Evolutionary conservation across 163 green algal species (phyloP), one percentile per base, ranked within the genome.

Genomic region (Prototheca wickerhamii): DNA sequence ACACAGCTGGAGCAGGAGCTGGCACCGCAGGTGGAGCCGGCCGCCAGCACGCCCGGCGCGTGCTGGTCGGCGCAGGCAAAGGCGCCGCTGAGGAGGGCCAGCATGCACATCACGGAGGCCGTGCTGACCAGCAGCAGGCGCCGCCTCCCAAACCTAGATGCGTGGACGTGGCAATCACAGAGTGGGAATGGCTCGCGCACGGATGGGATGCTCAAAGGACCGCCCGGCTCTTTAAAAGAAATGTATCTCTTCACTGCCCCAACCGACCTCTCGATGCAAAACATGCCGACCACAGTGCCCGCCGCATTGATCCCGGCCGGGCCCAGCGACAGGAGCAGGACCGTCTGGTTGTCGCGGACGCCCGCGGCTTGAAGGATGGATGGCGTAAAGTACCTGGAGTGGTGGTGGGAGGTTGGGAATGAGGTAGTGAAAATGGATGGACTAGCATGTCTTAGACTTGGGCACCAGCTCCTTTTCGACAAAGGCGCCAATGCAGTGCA

Each of bases 361-460:
- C 85, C 85, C 15, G 85, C 84, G 34, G 88, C 73, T 71, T 86
- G 59, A 29, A 91, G 58, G 44, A 91, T 91, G 6, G 65, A 43
- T 1, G 85, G 84, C 2, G 78, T 86, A 68, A 76, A 89, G 66
- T 89, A 88, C 70, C 61, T 76, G 46, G 26, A 8, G 30, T 42
- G 32, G 6, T 2, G 26, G 6, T 58, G 1, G 42, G 25, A 61
- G 26, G 1, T 1, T 25, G n/a, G 4, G 2, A 18, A 55, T 12
- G 25, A 20, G 26, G 7, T 40, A 15, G 37, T 0, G 15, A 44
- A 15, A 15, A 10, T 10, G 15, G 15, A 44, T 44, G 37, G 10
- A 44, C 10, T 10, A 44, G 37, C 10, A 44, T 15, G 37, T 21
- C 10, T 21, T 44, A 44, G 10, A 10, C 37, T 44, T 15, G 37